phyloP scores from a whole-genome alignment of 2,329 filamentous ascomycete genomes.

The Nannizzia gypsea region DNA sequence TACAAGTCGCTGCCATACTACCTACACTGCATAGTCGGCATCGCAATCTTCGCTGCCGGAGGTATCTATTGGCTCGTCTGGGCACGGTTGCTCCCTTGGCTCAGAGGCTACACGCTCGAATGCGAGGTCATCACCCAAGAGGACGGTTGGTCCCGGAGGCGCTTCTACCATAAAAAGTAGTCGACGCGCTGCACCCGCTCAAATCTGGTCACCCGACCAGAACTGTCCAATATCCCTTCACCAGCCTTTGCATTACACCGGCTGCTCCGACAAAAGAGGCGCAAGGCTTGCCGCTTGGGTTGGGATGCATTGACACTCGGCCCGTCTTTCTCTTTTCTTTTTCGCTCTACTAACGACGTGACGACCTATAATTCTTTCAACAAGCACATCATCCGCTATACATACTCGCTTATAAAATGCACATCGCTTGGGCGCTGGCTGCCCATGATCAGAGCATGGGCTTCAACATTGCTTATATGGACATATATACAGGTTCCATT shows the following conservation, averaged over 20 bases:
- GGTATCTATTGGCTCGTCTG: constrained; percentile 35
- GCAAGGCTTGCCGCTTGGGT: too few relatives aligned
- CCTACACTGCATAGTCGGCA: constrained; percentile 38
- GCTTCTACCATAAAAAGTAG: constrained; percentile 4
- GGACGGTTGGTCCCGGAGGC: constrained; percentile 12
- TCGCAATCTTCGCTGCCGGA: constrained; percentile 34
- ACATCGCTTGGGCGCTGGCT: background rate
- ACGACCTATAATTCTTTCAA: background rate
- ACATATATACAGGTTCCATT: background rate
- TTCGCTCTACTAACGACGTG: background rate
- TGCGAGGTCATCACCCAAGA: constrained; percentile 9
- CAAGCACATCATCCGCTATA: background rate
- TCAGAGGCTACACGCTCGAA: constrained; percentile 10
- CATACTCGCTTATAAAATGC: too few relatives aligned
- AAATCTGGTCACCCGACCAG: background rate
- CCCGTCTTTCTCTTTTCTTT: too few relatives aligned
- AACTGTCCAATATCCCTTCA: background rate
- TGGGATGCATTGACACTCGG: too few relatives aligned
- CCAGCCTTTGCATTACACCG: too few relatives aligned
- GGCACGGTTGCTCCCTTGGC: constrained; percentile 11
- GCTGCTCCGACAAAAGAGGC: background rate
- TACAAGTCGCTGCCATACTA: constrained; percentile 39
- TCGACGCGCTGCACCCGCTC: background rate
- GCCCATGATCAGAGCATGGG: background rate
- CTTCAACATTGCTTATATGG: background rate